Evolutionary conservation across 2,329 filamentous ascomycete species (phyloP).

Genomic region (Phialemoniopsis sp.): DNA sequence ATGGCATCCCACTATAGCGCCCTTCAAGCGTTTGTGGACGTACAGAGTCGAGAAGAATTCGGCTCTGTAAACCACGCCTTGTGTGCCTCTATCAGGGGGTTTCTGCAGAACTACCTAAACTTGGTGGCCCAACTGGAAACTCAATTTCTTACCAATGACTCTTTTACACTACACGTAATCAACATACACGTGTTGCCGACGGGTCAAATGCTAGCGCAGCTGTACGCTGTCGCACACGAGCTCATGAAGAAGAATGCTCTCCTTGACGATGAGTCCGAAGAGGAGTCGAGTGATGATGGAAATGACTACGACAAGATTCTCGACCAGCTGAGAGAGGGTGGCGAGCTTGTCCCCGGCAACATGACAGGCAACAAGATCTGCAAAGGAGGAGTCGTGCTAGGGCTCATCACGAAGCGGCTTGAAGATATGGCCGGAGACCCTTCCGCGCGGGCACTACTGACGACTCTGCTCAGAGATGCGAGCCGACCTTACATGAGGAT

Average conservation of each 20-base stretch:
- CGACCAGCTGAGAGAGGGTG: slow-evolving; percentile 82
- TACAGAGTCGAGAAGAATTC: slow-evolving; percentile 89
- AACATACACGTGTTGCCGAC: slow-evolving; percentile 90
- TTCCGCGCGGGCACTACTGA: slow-evolving; percentile 76
- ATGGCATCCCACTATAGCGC: slow-evolving; percentile 93
- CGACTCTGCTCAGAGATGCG: slow-evolving; percentile 77
- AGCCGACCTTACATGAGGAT: slow-evolving; percentile 96
- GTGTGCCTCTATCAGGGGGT: slow-evolving; percentile 88
- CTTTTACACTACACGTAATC: slow-evolving; percentile 88
- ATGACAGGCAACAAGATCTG: slow-evolving; percentile 87
- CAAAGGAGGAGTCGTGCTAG: slow-evolving; percentile 94
- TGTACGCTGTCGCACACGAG: slow-evolving; percentile 85
- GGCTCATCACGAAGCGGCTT: slow-evolving; percentile 77
- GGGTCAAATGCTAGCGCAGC: slow-evolving; percentile 83
- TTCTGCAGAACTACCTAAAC: slow-evolving; percentile 89
- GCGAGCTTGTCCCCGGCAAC: slow-evolving; percentile 72
- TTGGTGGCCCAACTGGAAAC: slow-evolving; percentile 91
- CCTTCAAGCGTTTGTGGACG: slow-evolving; percentile 87
- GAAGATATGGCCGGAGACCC: slow-evolving; percentile 93
- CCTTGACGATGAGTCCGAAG: slow-evolving; percentile 73
- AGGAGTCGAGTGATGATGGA: slow-evolving; percentile 62
- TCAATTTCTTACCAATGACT: slow-evolving; percentile 82
- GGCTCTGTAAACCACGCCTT: slow-evolving; percentile 93
- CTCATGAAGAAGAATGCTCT: slow-evolving; percentile 84
- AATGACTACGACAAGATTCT: slow-evolving; percentile 92